phyloP scores from a whole-genome alignment of 768 basidiomycete species.

The Rickenella mellea region DNA sequence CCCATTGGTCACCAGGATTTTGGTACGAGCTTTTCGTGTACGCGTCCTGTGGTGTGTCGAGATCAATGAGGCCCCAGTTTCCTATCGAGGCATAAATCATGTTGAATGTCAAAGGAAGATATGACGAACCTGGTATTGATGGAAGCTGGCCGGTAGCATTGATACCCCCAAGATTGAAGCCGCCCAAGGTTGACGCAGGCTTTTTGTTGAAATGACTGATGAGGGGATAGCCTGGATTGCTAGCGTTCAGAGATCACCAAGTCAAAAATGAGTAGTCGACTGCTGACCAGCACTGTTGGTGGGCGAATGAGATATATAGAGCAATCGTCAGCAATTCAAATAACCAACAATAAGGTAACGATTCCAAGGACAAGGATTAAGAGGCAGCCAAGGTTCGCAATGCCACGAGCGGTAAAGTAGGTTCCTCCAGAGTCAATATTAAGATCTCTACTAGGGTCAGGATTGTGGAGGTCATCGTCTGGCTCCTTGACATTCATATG shows the following conservation, averaged over 20 bases:
- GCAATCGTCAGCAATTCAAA: slow-evolving; percentile 5
- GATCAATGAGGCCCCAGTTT: slow-evolving; percentile 48
- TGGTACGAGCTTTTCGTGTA: slow-evolving; percentile 41
- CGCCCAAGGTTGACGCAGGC: slow-evolving; percentile 25
- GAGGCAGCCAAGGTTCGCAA: slow-evolving; percentile 68
- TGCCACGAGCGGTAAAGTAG: slow-evolving; percentile 48
- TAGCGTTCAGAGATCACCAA: background rate
- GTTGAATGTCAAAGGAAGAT: slow-evolving; percentile 25
- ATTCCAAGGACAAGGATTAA: slow-evolving; percentile 37
- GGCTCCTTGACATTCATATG: slow-evolving; percentile 12
- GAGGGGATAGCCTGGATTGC: slow-evolving; percentile 35
- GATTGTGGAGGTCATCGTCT: slow-evolving; percentile 19
- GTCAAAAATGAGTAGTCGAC: slow-evolving; percentile 1
- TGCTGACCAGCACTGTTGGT: slow-evolving; percentile 26
- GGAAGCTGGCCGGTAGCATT: slow-evolving; percentile 31
- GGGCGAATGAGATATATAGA: slow-evolving; percentile 1
- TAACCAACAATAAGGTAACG: slow-evolving; percentile 48
- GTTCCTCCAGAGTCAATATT: slow-evolving; percentile 30
- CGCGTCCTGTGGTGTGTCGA: slow-evolving; percentile 48
- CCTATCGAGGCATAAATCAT: slow-evolving; percentile 33
- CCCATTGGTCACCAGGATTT: slow-evolving; percentile 23
- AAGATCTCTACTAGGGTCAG: slow-evolving; percentile 13
- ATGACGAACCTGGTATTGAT: slow-evolving; percentile 35
- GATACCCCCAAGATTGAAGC: slow-evolving; percentile 34
- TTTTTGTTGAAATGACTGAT: slow-evolving; percentile 26